Conservation (phyloP, 345 rosid species). For the Populus davidiana region DNA sequence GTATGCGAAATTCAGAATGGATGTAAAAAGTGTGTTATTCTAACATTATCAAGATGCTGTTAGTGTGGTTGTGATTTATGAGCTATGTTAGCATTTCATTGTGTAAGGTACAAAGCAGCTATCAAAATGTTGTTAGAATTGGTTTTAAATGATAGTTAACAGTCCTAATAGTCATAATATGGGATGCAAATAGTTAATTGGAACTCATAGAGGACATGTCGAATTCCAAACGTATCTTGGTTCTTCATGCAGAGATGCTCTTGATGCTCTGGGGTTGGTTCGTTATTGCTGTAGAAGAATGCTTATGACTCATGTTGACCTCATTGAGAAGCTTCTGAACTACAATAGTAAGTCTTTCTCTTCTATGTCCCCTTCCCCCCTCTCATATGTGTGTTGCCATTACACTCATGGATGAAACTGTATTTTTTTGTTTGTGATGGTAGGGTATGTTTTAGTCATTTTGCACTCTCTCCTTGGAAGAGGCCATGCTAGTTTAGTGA, state of each 20-base stretch:
- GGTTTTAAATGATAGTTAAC: not conserved
- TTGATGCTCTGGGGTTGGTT: constrained; percentile 83
- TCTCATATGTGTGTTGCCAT: not conserved
- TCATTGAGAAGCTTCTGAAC: constrained; percentile 97
- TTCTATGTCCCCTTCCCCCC: not conserved
- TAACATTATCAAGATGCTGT: not conserved
- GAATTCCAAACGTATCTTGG: not conserved
- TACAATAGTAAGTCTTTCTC: constrained; percentile 66
- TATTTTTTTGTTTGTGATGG: not conserved
- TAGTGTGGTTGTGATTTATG: not conserved
- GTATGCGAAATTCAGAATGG: not conserved
- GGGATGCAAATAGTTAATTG: not conserved
- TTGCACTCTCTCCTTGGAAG: not conserved
- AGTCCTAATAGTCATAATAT: not conserved
- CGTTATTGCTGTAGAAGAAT: constrained; percentile 95
- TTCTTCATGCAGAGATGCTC: constrained; percentile 74
- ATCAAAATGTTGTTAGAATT: not conserved
- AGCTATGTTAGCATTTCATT: not conserved
- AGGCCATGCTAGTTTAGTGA: not conserved
- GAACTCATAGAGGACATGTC: not conserved
- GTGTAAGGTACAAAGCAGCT: not conserved
- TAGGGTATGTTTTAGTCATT: not conserved
- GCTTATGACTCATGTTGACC: constrained; percentile 99
- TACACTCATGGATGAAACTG: not conserved
- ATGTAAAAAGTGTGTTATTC: too few species aligned